Evolutionary conservation across 1,139 yeast species (phyloP).

Genomic region (Sugiyamaella grinbergsii): DNA sequence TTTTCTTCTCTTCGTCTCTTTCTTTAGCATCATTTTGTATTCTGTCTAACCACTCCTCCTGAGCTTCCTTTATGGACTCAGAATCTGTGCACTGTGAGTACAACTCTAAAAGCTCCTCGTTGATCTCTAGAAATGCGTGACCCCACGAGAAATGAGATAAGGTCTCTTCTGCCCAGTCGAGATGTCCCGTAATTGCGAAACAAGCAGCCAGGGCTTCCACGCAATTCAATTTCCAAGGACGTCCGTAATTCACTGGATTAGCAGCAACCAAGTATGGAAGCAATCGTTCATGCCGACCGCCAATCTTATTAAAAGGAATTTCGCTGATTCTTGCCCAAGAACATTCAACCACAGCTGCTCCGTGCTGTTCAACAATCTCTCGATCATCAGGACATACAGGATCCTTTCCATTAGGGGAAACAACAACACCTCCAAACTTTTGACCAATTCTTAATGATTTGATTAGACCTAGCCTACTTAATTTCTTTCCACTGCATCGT

Average conservation of each 20-base stretch:
- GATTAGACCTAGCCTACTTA: slow-evolving; percentile 84
- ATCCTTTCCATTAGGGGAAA: slow-evolving; percentile 87
- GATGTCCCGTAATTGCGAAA: slow-evolving; percentile 89
- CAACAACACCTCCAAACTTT: slow-evolving; percentile 86
- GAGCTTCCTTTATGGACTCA: slow-evolving; percentile 70
- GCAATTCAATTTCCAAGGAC: slow-evolving; percentile 94
- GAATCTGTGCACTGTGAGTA: slow-evolving; percentile 83
- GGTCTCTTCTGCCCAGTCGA: slow-evolving; percentile 82
- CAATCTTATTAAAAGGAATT: slow-evolving; percentile 89
- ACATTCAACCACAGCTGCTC: slow-evolving; percentile 97
- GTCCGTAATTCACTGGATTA: slow-evolving; percentile 94
- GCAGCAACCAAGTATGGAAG: slow-evolving; percentile 95
- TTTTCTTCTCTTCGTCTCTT: slow-evolving; percentile 52
- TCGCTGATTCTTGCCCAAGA: slow-evolving; percentile 98
- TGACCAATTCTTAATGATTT: slow-evolving; percentile 82
- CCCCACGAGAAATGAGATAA: slow-evolving; percentile 93
- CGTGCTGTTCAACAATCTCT: slow-evolving; percentile 72
- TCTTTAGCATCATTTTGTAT: slow-evolving; percentile 70
- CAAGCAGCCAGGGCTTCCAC: slow-evolving; percentile 98
- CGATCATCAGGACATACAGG: slow-evolving; percentile 90
- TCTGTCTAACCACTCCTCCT: slow-evolving; percentile 70
- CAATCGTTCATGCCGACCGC: slow-evolving; percentile 85
- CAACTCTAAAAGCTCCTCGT: slow-evolving; percentile 70
- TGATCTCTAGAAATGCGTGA: slow-evolving; percentile 75
- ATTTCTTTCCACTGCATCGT: slow-evolving; percentile 92